Base-by-base conservation (phyloP, 176 grass and related monocot genomes). In the Zizania latifolia region DNA sequence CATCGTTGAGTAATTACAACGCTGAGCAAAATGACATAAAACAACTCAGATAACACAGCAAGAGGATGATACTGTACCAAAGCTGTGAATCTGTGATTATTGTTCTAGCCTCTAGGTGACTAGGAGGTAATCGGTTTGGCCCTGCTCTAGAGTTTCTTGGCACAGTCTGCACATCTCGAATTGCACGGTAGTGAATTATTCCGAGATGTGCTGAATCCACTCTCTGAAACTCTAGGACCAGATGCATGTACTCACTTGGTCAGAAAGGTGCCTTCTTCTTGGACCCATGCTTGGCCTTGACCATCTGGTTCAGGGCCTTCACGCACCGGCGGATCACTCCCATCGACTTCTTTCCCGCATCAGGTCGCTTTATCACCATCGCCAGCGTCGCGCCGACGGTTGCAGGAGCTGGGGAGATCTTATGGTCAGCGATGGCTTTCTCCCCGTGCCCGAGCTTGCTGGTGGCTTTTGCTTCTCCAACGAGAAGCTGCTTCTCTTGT, bases 261-360 rank as follows among this genome's bases (percentile, higher is more conserved):
- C 54, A 77, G 38, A 95, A 80, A 71, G 80, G 68, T 33, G n/a
- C 22, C 57, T 86, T 92, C 83, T 87, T 86, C 86, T 89, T 96
- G 38, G 86, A 86, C 10, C 60, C 61, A 32, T 86, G 79, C 60
- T 86, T 85, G 33, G 78, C 60, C 81, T 96, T 96, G 82, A 96
- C 85, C 81, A 96, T 86, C 55, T 89, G 86, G 68, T 87, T 92
- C 58, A 92, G 79, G 19, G 81, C 93, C 81, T 96, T 96, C 54
- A 89, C 43, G 43, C 89, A 96, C 30, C 89, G 74, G 14, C 86
- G 74, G 10, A 96, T 80, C 26, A 92, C 40, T 37, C 93, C 83
- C 36, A 58, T 78, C 16, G 64, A 27, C 41, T 84, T 95, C 66
- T 63, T 79, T 16, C 80, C 89, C 40, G 50, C 81, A 10, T 85